phyloP scores from a whole-genome alignment of 345 rosid genomes.

The Brassica cretica region DNA sequence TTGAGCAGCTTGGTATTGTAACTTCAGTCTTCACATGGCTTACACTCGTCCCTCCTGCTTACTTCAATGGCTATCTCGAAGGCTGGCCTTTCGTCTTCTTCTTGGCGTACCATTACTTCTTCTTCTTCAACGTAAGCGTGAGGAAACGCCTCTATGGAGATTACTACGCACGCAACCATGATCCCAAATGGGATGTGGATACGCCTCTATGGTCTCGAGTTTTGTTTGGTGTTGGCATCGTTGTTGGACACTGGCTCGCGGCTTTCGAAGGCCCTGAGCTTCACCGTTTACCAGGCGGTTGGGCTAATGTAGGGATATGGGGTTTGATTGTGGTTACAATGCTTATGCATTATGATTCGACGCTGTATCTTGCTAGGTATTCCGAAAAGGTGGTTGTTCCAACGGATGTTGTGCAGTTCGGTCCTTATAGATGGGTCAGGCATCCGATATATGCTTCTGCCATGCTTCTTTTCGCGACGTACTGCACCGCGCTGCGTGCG shows the following conservation, averaged over 20 bases:
- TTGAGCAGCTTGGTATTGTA: conserved; percentile 66
- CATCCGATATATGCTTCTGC: background rate
- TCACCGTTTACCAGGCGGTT: background rate
- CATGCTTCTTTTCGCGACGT: background rate
- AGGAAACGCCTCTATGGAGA: background rate
- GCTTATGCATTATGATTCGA: background rate
- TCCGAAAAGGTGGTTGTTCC: background rate
- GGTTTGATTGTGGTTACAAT: background rate
- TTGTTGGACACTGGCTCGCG: background rate
- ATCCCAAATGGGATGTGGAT: background rate
- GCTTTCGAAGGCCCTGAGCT: background rate
- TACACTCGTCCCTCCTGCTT: background rate
- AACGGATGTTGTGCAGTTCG: background rate
- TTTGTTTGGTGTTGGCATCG: background rate
- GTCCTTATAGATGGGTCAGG: background rate
- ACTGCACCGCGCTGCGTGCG: background rate
- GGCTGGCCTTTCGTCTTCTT: background rate
- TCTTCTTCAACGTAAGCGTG: background rate
- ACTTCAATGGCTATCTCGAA: background rate
- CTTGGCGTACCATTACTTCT: background rate
- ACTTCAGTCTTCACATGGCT: background rate
- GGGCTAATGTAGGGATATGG: background rate
- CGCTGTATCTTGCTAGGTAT: background rate
- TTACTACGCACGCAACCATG: background rate
- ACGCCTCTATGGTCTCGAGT: background rate